A percentile compares a stretch with the other conserved stretches of the same genome.
These are phyloP conservation scores for Cystobasidiopsis lactophilus DNA, from an alignment of 768 basidiomycete genomes.

Conservation along the genomic window DNA sequence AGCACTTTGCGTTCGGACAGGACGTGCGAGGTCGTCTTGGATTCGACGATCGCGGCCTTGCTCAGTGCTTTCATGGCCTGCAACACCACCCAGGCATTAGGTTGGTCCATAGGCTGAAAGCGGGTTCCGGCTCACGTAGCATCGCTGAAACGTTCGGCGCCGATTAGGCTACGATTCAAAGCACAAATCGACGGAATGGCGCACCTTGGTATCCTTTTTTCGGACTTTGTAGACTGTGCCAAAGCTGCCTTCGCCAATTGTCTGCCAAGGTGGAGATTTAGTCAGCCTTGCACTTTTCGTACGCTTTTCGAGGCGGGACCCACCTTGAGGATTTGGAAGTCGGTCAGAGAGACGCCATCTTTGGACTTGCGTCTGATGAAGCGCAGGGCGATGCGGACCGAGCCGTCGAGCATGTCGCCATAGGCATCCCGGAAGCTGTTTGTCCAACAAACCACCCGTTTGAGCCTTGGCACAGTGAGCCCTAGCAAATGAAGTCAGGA, in stretches of 20 bases:
- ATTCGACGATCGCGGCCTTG: conserved; percentile 87
- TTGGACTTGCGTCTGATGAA: too few species aligned
- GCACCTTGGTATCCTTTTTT: conserved; percentile 73
- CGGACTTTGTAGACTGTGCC: conserved; percentile 94
- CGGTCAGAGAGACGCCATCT: too few species aligned
- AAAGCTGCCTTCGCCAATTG: conserved; percentile 94
- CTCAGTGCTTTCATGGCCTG: conserved; percentile 98
- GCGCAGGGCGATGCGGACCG: too few species aligned
- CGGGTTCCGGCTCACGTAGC: neutral
- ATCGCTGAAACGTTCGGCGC: neutral
- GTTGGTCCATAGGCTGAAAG: neutral
- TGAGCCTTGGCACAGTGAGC: too few species aligned
- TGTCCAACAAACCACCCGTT: too few species aligned
- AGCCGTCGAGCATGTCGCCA: too few species aligned
- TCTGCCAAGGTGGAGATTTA: conserved; percentile 28
- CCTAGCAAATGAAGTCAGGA: too few species aligned
- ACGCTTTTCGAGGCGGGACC: too few species aligned
- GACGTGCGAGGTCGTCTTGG: conserved; percentile 89
- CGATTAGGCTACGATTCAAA: neutral
- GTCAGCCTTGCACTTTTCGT: too few species aligned
- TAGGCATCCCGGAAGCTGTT: too few species aligned
- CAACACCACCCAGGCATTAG: neutral
- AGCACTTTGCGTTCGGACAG: conserved; percentile 96
- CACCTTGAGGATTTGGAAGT: too few species aligned
- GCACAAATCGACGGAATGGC: neutral